phyloP scores from a whole-genome alignment of 306 rosid genomes.

The Pueraria montana region DNA sequence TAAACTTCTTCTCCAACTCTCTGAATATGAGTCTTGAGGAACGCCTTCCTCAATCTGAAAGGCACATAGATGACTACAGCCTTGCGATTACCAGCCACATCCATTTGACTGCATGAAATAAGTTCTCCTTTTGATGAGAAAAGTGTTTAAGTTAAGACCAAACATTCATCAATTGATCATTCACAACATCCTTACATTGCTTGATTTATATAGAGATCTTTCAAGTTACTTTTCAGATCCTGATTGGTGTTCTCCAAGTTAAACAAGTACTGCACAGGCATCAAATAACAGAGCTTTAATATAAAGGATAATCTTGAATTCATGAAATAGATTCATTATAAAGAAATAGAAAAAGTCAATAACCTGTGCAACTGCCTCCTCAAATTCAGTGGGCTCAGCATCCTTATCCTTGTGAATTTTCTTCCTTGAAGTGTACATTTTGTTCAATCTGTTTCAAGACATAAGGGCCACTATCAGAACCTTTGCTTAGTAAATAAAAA shows the following conservation, averaged over 20 bases:
- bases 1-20: conserved; percentile 80
- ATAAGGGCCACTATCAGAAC: neutral
- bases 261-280: conserved; percentile 62
- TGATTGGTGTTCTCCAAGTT: conserved; percentile 84
- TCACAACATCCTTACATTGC: conserved; percentile 59
- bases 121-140: neutral
- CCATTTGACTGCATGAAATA: conserved; percentile 63
- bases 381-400: conserved; percentile 77
- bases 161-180: neutral
- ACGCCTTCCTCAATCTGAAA: conserved; percentile 74
- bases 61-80: conserved; percentile 79
- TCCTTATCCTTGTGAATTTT: conserved; percentile 78
- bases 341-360: neutral
- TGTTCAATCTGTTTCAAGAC: conserved; percentile 51
- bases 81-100: conserved; percentile 71
- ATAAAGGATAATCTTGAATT: neutral
- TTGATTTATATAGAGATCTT: conserved; percentile 75
- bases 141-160: neutral
- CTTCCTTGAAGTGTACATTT: conserved; percentile 77
- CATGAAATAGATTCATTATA: neutral
- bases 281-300: neutral
- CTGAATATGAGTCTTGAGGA: conserved; percentile 74
- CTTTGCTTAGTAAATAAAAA: neutral
- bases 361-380: conserved; percentile 82
- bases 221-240: conserved; percentile 80